Evolutionary conservation across 1,284 basidiomycete genomes (phyloP), one percentile per base, ranked within the genome.

Genomic region (Acaromyces ingoldii): DNA sequence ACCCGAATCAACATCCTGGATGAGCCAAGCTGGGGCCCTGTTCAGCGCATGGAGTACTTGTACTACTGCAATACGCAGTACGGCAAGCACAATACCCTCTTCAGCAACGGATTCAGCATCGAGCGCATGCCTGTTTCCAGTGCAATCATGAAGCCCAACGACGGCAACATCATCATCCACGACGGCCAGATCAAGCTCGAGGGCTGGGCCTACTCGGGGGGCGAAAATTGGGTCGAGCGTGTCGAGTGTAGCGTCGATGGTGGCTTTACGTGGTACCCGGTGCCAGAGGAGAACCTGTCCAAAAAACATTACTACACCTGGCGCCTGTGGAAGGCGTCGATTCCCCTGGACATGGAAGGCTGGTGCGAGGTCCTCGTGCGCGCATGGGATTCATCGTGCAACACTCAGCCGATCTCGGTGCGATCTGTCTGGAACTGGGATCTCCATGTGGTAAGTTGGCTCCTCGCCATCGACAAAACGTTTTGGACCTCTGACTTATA

Each of bases 281-380:
- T 42, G 3, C 39, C 39, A 4, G 39, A 42, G 28, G 39, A 42
- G 28, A 24, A 24, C 28, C 15, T 42, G 5, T 42, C 39, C 4
- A 42, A 42, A 15, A 42, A 42, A n/a, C 39, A 42, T n/a, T 42
- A 17, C 13, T 42, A 42, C 28, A 42, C 39, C 28, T 42, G 39
- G 39, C 39, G 39, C 4, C 21, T 42, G 28, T 42, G 39, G 39
- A 42, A 42, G 13, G 15, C 15, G 9, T 21, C 24, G 9, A 24
- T 42, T 17, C 39, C 39, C 4, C 28, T n/a, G 5, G 39, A 42
- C 13, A 26, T 26, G 15, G 39, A 42, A 42, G 39, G 39, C 13
- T 42, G 39, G 39, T 3, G 3, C 15, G 39, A 42, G 15, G 39
- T 24, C 4, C 21, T 24, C 13, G 39, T 42, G 15, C 24, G 39